Conservation (phyloP, 208 protist species). For the Acanthamoeba lenticulata region DNA sequence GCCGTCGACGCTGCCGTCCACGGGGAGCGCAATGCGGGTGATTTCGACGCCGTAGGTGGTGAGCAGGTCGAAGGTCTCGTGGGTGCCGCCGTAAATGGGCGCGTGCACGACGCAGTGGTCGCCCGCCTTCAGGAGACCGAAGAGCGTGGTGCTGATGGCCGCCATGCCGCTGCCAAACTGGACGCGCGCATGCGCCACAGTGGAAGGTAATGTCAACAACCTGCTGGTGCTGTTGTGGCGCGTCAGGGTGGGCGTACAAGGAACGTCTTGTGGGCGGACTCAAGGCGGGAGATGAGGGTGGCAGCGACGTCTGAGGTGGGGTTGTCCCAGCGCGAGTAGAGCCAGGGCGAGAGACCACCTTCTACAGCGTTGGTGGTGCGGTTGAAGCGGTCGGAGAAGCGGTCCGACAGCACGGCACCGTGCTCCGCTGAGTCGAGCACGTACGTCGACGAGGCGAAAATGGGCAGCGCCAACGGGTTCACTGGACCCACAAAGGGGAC, state of each 20-base stretch:
- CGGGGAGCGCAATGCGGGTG: not conserved
- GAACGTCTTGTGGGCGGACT: conserved; percentile 58
- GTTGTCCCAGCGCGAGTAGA: conserved; percentile 56
- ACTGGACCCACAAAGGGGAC: not conserved
- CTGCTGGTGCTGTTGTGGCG: conserved; percentile 87
- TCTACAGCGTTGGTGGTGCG: not conserved
- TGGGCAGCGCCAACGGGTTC: conserved; percentile 23
- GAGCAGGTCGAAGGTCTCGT: conserved; percentile 12
- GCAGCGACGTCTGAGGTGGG: not conserved
- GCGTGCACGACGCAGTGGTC: conserved; percentile 17
- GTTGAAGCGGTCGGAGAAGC: conserved; percentile 9
- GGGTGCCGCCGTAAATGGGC: conserved; percentile 33
- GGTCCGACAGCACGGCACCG: conserved; percentile 10
- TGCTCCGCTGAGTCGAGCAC: conserved; percentile 34
- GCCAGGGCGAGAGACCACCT: conserved; percentile 20
- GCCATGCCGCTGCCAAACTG: conserved; percentile 58
- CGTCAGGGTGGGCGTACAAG: conserved; percentile 80
- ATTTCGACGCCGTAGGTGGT: conserved; percentile 12
- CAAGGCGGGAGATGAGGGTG: conserved; percentile 42
- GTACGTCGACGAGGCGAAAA: conserved; percentile 11
- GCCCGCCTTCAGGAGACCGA: conserved; percentile 12
- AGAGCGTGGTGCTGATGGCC: conserved; percentile 41
- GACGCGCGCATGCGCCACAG: not conserved
- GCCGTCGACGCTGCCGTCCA: conserved; percentile 87
- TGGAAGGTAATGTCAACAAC: not conserved